A percentile compares a stretch with the other conserved stretches of the same genome.
Conservation (phyloP, 331 rosid genomes). For the Telfairia occidentalis region DNA sequence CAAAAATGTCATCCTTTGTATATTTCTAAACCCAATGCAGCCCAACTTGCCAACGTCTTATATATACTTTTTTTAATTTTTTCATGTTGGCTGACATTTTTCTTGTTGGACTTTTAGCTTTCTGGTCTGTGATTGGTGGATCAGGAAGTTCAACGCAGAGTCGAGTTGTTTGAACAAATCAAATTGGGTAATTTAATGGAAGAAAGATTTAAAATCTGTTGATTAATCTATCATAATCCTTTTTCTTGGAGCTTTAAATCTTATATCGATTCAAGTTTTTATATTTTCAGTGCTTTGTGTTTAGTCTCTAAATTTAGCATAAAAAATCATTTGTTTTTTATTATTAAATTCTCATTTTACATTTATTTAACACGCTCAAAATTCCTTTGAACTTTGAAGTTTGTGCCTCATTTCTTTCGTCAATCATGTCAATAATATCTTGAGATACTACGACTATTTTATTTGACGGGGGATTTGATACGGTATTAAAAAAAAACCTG, state of each 20-base stretch:
- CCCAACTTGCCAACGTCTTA: slow-evolving; percentile 3
- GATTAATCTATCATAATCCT: background rate
- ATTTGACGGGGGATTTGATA: background rate
- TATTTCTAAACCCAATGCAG: background rate
- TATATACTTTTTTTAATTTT: background rate
- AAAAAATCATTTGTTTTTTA: background rate
- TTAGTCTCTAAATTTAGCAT: background rate
- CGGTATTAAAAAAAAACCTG: background rate
- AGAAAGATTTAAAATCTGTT: background rate
- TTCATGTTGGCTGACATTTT: slow-evolving; percentile 3
- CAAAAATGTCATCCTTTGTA: background rate
- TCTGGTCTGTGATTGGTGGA: background rate
- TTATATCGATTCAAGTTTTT: background rate
- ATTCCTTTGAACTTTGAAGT: background rate
- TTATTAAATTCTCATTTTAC: background rate
- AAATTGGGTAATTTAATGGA: background rate
- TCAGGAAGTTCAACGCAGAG: background rate
- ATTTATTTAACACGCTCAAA: background rate
- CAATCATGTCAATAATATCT: background rate
- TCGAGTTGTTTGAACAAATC: slow-evolving; percentile 4
- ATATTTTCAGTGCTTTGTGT: background rate
- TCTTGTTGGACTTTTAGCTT: background rate
- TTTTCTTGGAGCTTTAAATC: background rate
- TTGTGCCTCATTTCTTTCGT: background rate
- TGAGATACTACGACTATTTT: background rate